These are phyloP conservation scores for Diplosphaera chodatii DNA, from an alignment of 139 green algal genomes.

Conservation along the genomic window DNA sequence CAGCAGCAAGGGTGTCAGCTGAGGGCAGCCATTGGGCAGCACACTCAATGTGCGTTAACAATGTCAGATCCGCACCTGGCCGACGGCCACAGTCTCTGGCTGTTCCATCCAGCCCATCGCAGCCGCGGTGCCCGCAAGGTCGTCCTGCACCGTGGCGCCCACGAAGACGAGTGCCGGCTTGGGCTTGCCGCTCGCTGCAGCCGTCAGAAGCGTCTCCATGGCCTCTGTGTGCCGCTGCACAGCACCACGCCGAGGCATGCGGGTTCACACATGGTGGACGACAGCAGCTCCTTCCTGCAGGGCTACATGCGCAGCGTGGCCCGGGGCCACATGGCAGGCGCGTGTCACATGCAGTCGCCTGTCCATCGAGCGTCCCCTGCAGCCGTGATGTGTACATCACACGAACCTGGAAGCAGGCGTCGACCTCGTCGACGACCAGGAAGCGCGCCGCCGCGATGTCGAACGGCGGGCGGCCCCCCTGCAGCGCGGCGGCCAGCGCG, in stretches of 20 bases:
- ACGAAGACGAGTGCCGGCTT: constrained; percentile 59
- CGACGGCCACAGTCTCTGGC: constrained; percentile 39
- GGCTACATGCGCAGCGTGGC: no score
- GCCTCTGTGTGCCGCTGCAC: constrained; percentile 25
- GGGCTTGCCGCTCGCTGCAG: constrained; percentile 20
- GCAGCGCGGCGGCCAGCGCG: constrained; percentile 25
- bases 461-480: constrained; percentile 6
- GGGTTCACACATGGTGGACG: no score
- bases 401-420: constrained; percentile 41
- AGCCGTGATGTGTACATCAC: not conserved
- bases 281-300: no score
- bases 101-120: constrained; percentile 52
- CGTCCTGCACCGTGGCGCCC: constrained; percentile 56
- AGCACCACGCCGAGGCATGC: not conserved
- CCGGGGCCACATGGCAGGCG: no score
- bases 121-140: constrained; percentile 25
- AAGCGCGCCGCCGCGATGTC: not conserved
- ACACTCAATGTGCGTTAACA: no score
- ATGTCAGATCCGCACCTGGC: not conserved
- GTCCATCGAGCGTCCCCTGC: no score
- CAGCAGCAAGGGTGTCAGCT: no score
- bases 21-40: no score
- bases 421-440: constrained; percentile 50
- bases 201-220: constrained; percentile 43
- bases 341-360: no score